phyloP scores from a whole-genome alignment of 2,329 filamentous ascomycete genomes.

The Rhynchosporium agropyri region DNA sequence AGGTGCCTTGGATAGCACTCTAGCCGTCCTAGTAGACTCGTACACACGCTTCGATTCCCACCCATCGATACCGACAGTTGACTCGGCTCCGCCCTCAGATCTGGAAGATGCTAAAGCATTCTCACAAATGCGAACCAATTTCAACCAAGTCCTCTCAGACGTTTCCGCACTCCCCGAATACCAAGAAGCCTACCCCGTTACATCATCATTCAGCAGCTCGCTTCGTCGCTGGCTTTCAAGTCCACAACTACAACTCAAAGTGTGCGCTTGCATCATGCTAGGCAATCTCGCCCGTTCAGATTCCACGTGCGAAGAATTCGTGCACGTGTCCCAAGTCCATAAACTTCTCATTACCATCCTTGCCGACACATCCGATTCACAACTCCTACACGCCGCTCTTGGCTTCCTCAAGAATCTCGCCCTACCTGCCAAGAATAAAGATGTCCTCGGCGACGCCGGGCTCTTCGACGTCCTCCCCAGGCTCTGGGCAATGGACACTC shows the following conservation, averaged over 20 bases:
- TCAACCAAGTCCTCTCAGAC: constrained; percentile 55
- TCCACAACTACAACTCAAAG: constrained; percentile 50
- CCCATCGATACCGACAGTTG: constrained; percentile 29
- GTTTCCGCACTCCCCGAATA: constrained; percentile 55
- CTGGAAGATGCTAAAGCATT: constrained; percentile 53
- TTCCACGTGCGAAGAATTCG: constrained; percentile 53
- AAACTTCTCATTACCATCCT: constrained; percentile 51
- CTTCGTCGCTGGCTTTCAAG: constrained; percentile 53
- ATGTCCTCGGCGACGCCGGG: constrained; percentile 48
- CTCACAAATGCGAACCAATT: constrained; percentile 51
- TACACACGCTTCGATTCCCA: constrained; percentile 48
- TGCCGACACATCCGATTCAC: constrained; percentile 47
- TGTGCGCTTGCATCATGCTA: constrained; percentile 61
- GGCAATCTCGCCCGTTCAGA: constrained; percentile 66
- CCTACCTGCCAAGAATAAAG: constrained; percentile 59
- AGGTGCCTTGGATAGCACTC: constrained; percentile 46
- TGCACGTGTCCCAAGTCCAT: constrained; percentile 50
- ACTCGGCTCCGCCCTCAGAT: constrained; percentile 28
- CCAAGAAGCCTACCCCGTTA: constrained; percentile 46
- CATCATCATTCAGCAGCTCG: constrained; percentile 47
- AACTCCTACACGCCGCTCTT: constrained; percentile 59
- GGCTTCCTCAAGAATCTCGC: constrained; percentile 68
- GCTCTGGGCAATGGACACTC: constrained; percentile 56
- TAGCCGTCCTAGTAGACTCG: constrained; percentile 52
- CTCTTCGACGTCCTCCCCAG: constrained; percentile 56